Conservation (phyloP, 1,139 yeast genomes). For the Yamadazyma buinensis region DNA sequence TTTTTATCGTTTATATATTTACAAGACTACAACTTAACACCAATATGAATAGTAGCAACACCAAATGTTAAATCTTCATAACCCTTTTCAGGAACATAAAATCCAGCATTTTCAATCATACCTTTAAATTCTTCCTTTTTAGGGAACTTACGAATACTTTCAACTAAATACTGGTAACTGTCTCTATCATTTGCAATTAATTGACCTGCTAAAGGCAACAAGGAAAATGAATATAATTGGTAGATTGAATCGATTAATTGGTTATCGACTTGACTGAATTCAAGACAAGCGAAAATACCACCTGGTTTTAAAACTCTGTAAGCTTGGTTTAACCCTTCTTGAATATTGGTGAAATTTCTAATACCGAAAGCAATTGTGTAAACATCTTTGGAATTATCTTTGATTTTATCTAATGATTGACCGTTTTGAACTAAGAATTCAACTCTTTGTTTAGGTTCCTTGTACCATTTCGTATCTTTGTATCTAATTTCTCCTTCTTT, state of each 20-base stretch:
- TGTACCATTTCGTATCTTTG: constrained; percentile 44
- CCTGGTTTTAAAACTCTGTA: constrained; percentile 93
- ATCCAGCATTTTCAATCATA: constrained; percentile 95
- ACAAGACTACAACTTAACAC: constrained; percentile 61
- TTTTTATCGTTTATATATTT: constrained; percentile 2
- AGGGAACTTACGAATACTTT: constrained; percentile 89
- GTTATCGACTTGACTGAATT: constrained; percentile 88
- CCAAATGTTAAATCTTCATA: constrained; percentile 97
- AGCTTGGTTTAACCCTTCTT: constrained; percentile 89
- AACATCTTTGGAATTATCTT: constrained; percentile 85
- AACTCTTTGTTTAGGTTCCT: constrained; percentile 59
- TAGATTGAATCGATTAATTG: constrained; percentile 70
- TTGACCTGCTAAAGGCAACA: constrained; percentile 93
- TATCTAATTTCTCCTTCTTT: constrained; percentile 83
- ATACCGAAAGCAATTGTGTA: constrained; percentile 98
- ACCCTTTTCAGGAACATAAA: constrained; percentile 80
- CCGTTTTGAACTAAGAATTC: constrained; percentile 88
- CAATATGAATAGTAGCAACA: constrained; percentile 93
- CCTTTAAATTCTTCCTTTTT: constrained; percentile 83
- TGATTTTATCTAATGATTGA: constrained; percentile 78
- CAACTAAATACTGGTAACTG: constrained; percentile 92
- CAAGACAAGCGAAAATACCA: constrained; percentile 95
- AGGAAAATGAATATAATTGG: constrained; percentile 83
- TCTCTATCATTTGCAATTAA: constrained; percentile 92
- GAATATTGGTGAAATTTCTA: constrained; percentile 91